Percentiles rank a stretch among this genome's conserved stretches.
phyloP scores from a whole-genome alignment of 148 eudicot species.

The Vaccinium vitisidaea region DNA sequence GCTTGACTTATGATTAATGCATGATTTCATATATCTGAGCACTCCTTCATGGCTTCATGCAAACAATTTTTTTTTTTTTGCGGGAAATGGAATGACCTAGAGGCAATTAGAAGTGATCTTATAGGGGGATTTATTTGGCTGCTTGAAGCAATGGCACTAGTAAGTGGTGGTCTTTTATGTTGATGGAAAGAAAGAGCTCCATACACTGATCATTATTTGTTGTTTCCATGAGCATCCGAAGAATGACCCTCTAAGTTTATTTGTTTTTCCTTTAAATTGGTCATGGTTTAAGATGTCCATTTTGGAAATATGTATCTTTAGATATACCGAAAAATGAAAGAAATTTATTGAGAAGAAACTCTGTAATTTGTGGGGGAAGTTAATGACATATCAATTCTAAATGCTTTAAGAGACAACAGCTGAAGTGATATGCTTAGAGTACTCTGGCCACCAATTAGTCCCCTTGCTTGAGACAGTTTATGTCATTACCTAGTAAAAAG shows the following conservation, averaged over 20 bases:
- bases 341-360: background rate
- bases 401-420: background rate
- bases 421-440: slow-evolving; percentile 2
- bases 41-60: background rate
- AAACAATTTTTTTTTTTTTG: no score
- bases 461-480: slow-evolving; percentile 2
- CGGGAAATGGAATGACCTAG: background rate
- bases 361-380: background rate
- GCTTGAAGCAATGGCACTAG: background rate
- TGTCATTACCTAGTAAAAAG: background rate
- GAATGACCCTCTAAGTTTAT: background rate
- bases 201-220: background rate
- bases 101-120: background rate
- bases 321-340: background rate
- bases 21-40: background rate
- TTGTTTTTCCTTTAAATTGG: background rate
- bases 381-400: background rate
- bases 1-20: background rate
- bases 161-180: background rate
- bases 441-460: background rate
- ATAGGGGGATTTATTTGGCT: background rate
- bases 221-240: background rate
- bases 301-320: background rate
- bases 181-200: background rate
- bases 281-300: background rate